Evolutionary conservation across 441 rosid genomes (phyloP).

Genomic region (Melastoma candidum): DNA sequence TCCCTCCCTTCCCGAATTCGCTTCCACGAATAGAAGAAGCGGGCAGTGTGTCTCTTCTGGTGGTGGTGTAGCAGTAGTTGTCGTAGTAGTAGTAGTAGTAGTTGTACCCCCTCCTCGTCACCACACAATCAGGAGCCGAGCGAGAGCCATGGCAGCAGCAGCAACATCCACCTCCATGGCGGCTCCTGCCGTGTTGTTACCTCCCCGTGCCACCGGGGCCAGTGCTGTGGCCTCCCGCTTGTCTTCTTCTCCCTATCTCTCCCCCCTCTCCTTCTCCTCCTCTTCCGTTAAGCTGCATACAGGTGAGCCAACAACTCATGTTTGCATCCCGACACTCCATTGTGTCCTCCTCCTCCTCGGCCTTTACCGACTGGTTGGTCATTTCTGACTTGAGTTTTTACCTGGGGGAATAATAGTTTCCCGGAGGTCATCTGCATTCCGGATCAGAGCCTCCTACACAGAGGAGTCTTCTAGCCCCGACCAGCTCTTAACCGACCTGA

Average conservation of each 20-base stretch:
- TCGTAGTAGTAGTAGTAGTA: too few relatives aligned
- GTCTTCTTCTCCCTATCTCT: constrained; percentile 53
- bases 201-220: constrained; percentile 19
- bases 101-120: too few relatives aligned
- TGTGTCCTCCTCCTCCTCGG: too few relatives aligned
- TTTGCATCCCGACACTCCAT: too few relatives aligned
- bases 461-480: constrained; percentile 58
- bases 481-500: constrained; percentile 74
- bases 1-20: constrained; percentile 7
- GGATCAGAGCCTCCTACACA: constrained; percentile 55
- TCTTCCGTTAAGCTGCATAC: constrained; percentile 1
- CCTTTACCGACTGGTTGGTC: too few relatives aligned
- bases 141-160: constrained; percentile 19
- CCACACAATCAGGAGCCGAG: too few relatives aligned
- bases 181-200: constrained; percentile 39
- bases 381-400: too few relatives aligned
- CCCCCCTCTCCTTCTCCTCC: constrained; percentile 34
- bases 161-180: constrained; percentile 57
- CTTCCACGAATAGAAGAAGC: too few relatives aligned
- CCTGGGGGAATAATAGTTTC: constrained; percentile 5
- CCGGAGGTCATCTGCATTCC: constrained; percentile 36
- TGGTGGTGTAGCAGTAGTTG: too few relatives aligned
- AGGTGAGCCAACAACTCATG: too few relatives aligned
- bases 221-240: constrained; percentile 26
- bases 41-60: too few relatives aligned